Base-by-base conservation (phyloP, 1,284 basidiomycete species). In the Trametes versicolor region DNA sequence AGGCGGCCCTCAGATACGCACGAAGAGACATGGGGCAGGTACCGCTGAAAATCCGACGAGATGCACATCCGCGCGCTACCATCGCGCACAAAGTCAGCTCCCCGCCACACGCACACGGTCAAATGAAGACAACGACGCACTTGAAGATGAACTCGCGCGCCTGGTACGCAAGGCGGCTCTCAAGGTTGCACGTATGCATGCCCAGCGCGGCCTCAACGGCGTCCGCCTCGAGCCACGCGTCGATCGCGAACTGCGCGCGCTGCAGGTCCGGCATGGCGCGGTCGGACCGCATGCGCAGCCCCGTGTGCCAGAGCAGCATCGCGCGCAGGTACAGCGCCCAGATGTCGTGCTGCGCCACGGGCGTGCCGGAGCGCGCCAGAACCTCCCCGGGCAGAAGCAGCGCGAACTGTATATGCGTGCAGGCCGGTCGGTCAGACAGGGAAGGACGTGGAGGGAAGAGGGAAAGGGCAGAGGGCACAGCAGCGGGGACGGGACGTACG, bases 61-160 rank as follows among this genome's bases (percentile, higher is more conserved):
- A 93, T 85, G 64, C 83, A 85, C 85, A 89, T 89, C 41, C 90
- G 81, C 32, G 85, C 86, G 68, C 90, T 92, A 63, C 43, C 59
- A 43, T 8, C 7, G 23, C 19, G 34, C 25, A 13, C 6, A 49
- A 1, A 21, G 19, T 61, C 53, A 60, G 54, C 19, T 10, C 19
- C 19, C 9, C 19, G 6, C 12, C 32, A 23, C n/a, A 25, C 3
- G 19, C 4, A 27, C 23, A 36, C 23, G 15, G 15, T 23, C 23
- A 8, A 7, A 15, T 6, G 23, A 2, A 2, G 32, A 12, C 32
- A 15, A 15, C 7, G n/a, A 75, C 89, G 72, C 72, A 91, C 91
- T 89, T 91, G 80, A 91, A 92, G 29, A 92, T 78, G 71, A 85
- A 89, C 71, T 92, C 91, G 55, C 89, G 80, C 37, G 87, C 89